Percentiles rank a stretch among this genome's conserved stretches.
Evolutionary conservation across 2,329 filamentous ascomycete species (phyloP).

Genomic region (Arthrobotrys entomopaga): DNA sequence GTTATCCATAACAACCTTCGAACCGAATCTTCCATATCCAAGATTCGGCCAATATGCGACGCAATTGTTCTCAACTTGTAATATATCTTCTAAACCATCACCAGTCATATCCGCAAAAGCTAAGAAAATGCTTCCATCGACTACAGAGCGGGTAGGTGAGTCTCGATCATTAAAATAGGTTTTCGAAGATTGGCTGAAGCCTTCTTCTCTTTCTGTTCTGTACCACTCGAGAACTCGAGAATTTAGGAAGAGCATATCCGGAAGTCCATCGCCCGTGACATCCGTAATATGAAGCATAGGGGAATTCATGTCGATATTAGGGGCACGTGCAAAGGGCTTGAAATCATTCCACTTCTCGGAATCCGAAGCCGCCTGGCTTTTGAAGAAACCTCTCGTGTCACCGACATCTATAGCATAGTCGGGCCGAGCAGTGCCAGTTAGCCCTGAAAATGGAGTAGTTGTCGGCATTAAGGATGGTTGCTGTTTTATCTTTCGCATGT

Average conservation of each 20-base stretch:
- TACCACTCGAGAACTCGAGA: slow-evolving; percentile 47
- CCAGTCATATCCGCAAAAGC: slow-evolving; percentile 59
- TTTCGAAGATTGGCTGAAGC: not conserved
- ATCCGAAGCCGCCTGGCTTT: slow-evolving; percentile 1
- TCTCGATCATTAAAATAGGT: no score
- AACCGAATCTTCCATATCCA: slow-evolving; percentile 61
- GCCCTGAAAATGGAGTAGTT: not conserved
- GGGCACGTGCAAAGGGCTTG: not conserved
- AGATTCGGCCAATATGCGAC: slow-evolving; percentile 62
- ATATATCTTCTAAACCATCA: slow-evolving; percentile 59
- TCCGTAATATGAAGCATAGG: slow-evolving; percentile 51
- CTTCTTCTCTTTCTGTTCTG: slow-evolving; percentile 18
- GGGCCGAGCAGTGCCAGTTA: not conserved
- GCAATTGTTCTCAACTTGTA: slow-evolving; percentile 57
- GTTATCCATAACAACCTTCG: slow-evolving; percentile 59
- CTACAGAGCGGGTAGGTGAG: not conserved
- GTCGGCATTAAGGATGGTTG: not conserved
- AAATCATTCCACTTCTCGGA: not conserved
- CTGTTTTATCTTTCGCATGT: not conserved
- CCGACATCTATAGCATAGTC: slow-evolving; percentile 60
- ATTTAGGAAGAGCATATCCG: slow-evolving; percentile 52
- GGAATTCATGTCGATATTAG: not conserved
- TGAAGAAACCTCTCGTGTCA: not conserved
- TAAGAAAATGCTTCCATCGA: slow-evolving; percentile 38
- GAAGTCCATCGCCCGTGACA: slow-evolving; percentile 59